These are phyloP conservation scores for Ceratocystis papillata DNA, from an alignment of 2,329 filamentous ascomycete species.

Conservation along the genomic window DNA sequence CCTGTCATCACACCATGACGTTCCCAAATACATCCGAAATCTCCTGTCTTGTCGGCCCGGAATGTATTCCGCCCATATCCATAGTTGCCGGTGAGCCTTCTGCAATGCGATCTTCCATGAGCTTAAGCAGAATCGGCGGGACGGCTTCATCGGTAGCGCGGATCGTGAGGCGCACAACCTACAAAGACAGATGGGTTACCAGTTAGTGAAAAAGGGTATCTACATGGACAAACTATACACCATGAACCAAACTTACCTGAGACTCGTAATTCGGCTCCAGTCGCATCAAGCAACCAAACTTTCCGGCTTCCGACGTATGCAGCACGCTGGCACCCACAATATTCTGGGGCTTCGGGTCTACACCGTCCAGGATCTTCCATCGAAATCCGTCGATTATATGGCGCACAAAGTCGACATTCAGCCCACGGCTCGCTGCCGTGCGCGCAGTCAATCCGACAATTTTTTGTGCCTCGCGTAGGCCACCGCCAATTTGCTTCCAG, in stretches of 20 bases:
- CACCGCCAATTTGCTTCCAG: constrained; percentile 95
- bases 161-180: constrained; percentile 95
- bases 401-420: constrained; percentile 60
- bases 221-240: neutral
- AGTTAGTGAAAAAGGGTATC: constrained; percentile 26
- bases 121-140: constrained; percentile 64
- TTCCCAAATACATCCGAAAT: constrained; percentile 48
- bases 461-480: constrained; percentile 73
- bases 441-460: constrained; percentile 60
- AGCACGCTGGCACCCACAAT: constrained; percentile 82
- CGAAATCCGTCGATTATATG: constrained; percentile 71
- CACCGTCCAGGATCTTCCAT: constrained; percentile 73
- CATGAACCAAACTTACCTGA: constrained; percentile 53
- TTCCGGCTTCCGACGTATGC: constrained; percentile 72
- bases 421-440: constrained; percentile 40
- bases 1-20: constrained; percentile 40
- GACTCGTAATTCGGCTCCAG: constrained; percentile 89
- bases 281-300: constrained; percentile 86
- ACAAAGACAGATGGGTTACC: constrained; percentile 19
- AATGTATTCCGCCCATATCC: constrained; percentile 30
- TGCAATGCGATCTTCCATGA: constrained; percentile 76
- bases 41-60: constrained; percentile 38
- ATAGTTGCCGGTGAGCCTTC: constrained; percentile 38
- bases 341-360: constrained; percentile 89
- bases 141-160: constrained; percentile 87